phyloP scores from a whole-genome alignment of 169 alveolate species.

The Cryptosporidium viatorum region DNA sequence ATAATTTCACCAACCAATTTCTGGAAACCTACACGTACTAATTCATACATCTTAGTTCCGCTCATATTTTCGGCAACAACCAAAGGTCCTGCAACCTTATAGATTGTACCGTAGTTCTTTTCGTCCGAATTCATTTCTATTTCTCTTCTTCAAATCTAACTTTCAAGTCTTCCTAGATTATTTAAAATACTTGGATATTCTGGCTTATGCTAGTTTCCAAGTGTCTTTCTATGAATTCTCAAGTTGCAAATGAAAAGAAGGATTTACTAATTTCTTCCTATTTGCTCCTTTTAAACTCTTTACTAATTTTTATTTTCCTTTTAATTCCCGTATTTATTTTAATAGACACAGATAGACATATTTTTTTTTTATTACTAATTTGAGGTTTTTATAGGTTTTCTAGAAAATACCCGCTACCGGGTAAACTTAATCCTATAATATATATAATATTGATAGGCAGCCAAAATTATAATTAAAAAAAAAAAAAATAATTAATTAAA shows the following conservation, averaged over 20 bases:
- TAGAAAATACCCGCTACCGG: slow-evolving; percentile 43
- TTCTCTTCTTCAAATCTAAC: background rate
- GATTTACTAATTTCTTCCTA: background rate
- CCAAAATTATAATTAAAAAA: too few species aligned
- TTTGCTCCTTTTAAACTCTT: background rate
- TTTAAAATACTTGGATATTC: background rate
- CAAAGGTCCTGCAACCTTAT: slow-evolving; percentile 95
- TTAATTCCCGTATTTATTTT: background rate
- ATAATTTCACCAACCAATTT: slow-evolving; percentile 98
- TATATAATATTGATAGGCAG: background rate
- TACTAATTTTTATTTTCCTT: background rate
- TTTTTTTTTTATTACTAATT: slow-evolving; percentile 3
- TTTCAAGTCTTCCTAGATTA: background rate
- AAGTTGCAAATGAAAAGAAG: background rate
- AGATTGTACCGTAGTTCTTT: slow-evolving; percentile 87
- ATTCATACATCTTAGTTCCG: slow-evolving; percentile 98
- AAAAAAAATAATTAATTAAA: too few species aligned
- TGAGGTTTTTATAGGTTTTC: background rate
- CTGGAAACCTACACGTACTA: slow-evolving; percentile 97
- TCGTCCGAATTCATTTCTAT: slow-evolving; percentile 37
- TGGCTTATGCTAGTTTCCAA: background rate
- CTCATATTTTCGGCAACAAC: slow-evolving; percentile 99
- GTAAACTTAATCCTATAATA: background rate
- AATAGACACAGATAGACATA: slow-evolving; percentile 53
- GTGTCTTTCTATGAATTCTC: background rate